Evolutionary conservation across 2,329 filamentous ascomycete species (phyloP), one percentile per base, ranked within the genome.

Genomic region (Orbilia quercus): DNA sequence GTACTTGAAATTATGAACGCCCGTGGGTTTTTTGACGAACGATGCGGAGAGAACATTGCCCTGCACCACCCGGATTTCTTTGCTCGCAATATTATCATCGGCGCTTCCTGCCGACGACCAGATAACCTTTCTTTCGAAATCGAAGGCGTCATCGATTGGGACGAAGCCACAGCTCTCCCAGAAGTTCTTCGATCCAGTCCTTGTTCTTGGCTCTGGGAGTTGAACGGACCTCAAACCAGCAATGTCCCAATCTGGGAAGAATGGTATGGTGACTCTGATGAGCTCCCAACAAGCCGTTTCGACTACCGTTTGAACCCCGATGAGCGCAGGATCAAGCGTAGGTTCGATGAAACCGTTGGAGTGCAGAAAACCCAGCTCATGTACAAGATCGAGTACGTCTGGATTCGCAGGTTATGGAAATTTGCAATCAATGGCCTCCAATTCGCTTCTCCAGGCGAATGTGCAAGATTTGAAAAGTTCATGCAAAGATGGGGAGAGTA

Each of bases 361-460:
- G 23, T 50, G 18, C 11, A 64, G 7, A 57, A 57, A 22, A 22
- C 18, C 42, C 31, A 57, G 6, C n/a, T 73, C 28, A 73, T 66
- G 54, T 73, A 73, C 48, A 66, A 65, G 40, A 22, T 51, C n/a
- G 60, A 73, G 31, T 55, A 73, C 18, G 55, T 62, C 47, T 73
- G 69, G 69, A 65, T 73, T 34, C 69, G 69, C 22, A 48, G 69
- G 16, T 16, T 73, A n/a, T 73, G 69, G 69, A 73, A 73, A 20
- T 73, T 73, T 25, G 69, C 60, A 5, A 6, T 14, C 23, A n/a
- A 12, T 2, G 69, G 69, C 11, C 6, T 73, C 16, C 23, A 36
- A 1, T 40, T 73, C 22, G 28, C 31, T 16, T 25, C 23, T 3
- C 44, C 48, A 6, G 14, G 18, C 12, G 60, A 66, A 28, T 11